A percentile compares a stretch with the other conserved stretches of the same genome.
Conservation (phyloP, 2,329 filamentous ascomycete species). For the Epichloe typhina region DNA sequence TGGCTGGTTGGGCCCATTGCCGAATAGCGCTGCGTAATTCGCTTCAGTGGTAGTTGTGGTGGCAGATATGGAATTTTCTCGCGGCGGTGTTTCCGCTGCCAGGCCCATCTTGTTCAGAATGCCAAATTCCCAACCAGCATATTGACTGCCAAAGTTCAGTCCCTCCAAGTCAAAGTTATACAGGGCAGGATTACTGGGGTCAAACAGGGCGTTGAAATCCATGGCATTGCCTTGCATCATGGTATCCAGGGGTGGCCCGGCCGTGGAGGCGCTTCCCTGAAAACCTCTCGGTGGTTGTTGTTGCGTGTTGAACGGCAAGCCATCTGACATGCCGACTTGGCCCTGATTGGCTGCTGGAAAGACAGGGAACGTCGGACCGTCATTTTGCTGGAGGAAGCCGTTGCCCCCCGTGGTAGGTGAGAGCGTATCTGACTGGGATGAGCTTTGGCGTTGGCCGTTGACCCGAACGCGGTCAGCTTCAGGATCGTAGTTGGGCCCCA, state of each 20-base stretch:
- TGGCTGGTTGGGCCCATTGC: slow-evolving; percentile 35
- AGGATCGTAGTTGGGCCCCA: slow-evolving; percentile 57
- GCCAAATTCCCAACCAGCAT: slow-evolving; percentile 87
- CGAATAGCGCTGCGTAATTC: slow-evolving; percentile 34
- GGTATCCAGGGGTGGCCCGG: slow-evolving; percentile 32
- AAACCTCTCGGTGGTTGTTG: slow-evolving; percentile 63
- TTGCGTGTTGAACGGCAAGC: slow-evolving; percentile 45
- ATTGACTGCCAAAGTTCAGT: slow-evolving; percentile 81
- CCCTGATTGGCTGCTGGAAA: slow-evolving; percentile 33
- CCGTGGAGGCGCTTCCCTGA: slow-evolving; percentile 38
- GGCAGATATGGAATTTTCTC: slow-evolving; percentile 42
- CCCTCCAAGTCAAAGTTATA: slow-evolving; percentile 95
- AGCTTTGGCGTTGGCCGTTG: slow-evolving; percentile 34
- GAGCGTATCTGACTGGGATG: slow-evolving; percentile 33
- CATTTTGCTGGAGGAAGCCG: slow-evolving; percentile 35
- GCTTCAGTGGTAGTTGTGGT: slow-evolving; percentile 24
- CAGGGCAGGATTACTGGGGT: slow-evolving; percentile 79
- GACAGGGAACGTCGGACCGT: slow-evolving; percentile 34
- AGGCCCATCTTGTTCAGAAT: slow-evolving; percentile 89
- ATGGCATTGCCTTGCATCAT: slow-evolving; percentile 37
- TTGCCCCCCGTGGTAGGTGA: slow-evolving; percentile 25
- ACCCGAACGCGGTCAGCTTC: slow-evolving; percentile 32
- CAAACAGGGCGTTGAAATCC: slow-evolving; percentile 56
- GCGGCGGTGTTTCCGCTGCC: slow-evolving; percentile 60
- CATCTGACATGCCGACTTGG: slow-evolving; percentile 34